Evolutionary conservation across 106 monocot genomes (phyloP), one percentile per base, ranked within the genome.

Genomic region (Ottelia alismoides): DNA sequence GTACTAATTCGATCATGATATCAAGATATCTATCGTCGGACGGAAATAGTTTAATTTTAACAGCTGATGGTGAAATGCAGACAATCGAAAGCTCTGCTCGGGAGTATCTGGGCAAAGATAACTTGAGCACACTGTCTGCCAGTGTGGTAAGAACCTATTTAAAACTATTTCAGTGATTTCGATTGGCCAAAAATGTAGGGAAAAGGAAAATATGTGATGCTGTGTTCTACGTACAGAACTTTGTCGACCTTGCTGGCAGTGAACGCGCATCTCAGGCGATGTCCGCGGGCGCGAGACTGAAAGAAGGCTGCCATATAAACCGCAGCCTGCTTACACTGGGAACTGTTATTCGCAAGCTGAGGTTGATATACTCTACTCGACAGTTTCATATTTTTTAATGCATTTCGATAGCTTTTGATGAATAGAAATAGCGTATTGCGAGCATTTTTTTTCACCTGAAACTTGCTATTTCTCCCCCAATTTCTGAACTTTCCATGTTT

Each of bases 241-340:
- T 99, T 78, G 90, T 99, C 50, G 98, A 99, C 82, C 72, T 99
- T 49, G 98, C 90, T 22, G 98, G 98, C 40, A 99, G 98, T 55
- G 98, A 99, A 54, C 90, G 98, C 17, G 90, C 90, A 60, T 91
- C 86, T 61, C 90, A 90, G 58, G 82, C 90, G 59, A 55, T 86
- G 59, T 99, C 90, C 30, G 77, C 76, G 52, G 98, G 90, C 25
- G 52, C 77, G 22, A 76, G 98, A 47, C 64, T 99, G 60, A 99
- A 90, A 63, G 98, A 99, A 73, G 98, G 98, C 26, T 90, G 98
- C 43, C 90, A 99, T 47, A 99, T 99, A 55, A 99, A 99, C 66
- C 76, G 86, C 45, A 99, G 90, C 65, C 70, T 99, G 57, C 90
- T 99, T 49, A 83, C 90, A 20, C 73, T 99, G 21, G 82, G 90